These are phyloP conservation scores for Trametes cinnabarina DNA, from an alignment of 768 basidiomycete genomes.

Conservation along the genomic window DNA sequence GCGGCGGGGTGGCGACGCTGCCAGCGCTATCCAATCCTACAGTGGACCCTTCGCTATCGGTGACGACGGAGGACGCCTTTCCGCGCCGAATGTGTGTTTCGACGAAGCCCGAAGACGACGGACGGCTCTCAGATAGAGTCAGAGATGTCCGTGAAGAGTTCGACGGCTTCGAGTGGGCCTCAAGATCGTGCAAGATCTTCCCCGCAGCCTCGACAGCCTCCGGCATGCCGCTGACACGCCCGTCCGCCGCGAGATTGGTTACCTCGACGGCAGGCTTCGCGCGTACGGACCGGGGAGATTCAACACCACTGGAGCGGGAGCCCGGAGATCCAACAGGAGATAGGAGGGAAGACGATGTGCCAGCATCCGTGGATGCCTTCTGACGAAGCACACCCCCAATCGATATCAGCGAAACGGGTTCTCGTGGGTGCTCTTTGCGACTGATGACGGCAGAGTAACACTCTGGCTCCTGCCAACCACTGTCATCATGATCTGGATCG, in stretches of 20 bases:
- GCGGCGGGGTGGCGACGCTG: conserved; percentile 13
- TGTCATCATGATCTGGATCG: conserved; percentile 60
- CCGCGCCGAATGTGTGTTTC: conserved; percentile 38
- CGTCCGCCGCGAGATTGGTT: conserved; percentile 49
- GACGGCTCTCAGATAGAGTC: conserved; percentile 14
- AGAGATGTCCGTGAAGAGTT: conserved; percentile 25
- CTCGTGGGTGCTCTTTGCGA: conserved; percentile 62
- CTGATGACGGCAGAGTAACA: conserved; percentile 57
- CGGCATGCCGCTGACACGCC: conserved; percentile 40
- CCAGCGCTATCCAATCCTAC: conserved; percentile 21
- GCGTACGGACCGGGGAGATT: conserved; percentile 44
- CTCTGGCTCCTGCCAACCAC: conserved; percentile 61
- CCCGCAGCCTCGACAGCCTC: conserved; percentile 40
- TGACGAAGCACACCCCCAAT: conserved; percentile 63
- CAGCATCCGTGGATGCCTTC: conserved; percentile 41
- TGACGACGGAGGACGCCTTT: conserved; percentile 42
- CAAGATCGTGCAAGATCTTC: conserved; percentile 47
- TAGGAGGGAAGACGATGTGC: conserved; percentile 24
- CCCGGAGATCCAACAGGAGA: conserved; percentile 20
- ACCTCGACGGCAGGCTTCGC: conserved; percentile 60
- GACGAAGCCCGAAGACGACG: conserved; percentile 28
- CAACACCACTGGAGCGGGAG: conserved; percentile 11
- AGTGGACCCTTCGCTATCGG: conserved; percentile 42
- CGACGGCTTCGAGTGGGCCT: conserved; percentile 26
- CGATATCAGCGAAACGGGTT: conserved; percentile 50